Evolutionary conservation across 108 stramenopile genomes (phyloP).

Genomic region (Mediolabrus comicus): DNA sequence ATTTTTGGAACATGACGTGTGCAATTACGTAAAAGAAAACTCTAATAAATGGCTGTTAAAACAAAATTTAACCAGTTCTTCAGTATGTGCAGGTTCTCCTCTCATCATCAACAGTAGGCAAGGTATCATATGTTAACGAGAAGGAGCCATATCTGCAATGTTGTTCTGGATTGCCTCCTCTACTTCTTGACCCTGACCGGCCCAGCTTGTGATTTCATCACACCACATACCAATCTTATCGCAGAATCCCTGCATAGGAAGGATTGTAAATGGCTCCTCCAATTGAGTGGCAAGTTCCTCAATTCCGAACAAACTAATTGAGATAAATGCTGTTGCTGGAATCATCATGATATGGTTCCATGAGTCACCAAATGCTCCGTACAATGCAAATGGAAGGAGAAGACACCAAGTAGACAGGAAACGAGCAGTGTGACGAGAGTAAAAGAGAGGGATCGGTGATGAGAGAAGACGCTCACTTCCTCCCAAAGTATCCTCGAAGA

Average conservation of each 20-base stretch:
- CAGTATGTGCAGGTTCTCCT: too few species aligned
- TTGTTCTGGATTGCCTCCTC: neutral
- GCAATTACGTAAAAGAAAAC: neutral
- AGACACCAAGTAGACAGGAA: constrained; percentile 68
- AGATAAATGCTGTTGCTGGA: constrained; percentile 53
- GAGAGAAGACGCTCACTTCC: constrained; percentile 59
- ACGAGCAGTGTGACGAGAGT: constrained; percentile 63
- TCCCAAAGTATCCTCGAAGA: constrained; percentile 50
- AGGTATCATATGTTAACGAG: neutral
- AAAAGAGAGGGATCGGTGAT: constrained; percentile 62
- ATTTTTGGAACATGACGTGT: neutral
- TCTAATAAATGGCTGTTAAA: neutral
- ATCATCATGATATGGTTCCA: constrained; percentile 70
- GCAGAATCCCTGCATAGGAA: constrained; percentile 72
- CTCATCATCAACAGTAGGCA: too few species aligned
- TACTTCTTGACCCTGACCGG: neutral
- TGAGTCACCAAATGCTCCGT: constrained; percentile 35
- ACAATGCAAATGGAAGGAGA: constrained; percentile 59
- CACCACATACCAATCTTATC: constrained; percentile 60
- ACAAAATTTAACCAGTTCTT: too few species aligned
- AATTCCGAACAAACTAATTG: constrained; percentile 65
- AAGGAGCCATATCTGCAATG: neutral
- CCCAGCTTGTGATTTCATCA: constrained; percentile 54
- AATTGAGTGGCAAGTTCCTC: constrained; percentile 74
- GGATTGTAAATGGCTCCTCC: constrained; percentile 76